Evolutionary conservation across 371 early-diverging fungal species (phyloP).

Genomic region (Dichotomocladium elegans): DNA sequence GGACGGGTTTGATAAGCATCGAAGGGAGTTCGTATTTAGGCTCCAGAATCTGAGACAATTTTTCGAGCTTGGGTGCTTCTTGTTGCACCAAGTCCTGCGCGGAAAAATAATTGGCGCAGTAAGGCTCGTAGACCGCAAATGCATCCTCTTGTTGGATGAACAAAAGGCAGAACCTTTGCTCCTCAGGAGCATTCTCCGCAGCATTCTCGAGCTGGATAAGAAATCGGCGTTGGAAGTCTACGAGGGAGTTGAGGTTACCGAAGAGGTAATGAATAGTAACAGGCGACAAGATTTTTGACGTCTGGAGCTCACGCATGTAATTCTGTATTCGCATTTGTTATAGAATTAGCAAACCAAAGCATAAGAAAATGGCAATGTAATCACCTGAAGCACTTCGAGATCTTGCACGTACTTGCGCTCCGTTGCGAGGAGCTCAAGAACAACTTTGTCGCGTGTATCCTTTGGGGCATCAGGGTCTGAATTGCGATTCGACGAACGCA

Average conservation of each 20-base stretch:
- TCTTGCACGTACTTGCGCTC: slow-evolving; percentile 92
- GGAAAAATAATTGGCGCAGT: slow-evolving; percentile 85
- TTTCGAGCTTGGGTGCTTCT: slow-evolving; percentile 46
- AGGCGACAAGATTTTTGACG: slow-evolving; percentile 59
- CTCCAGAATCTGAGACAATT: slow-evolving; percentile 69
- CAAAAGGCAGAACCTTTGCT: slow-evolving; percentile 87
- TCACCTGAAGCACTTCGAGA: slow-evolving; percentile 79
- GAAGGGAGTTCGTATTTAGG: slow-evolving; percentile 84
- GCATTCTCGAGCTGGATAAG: slow-evolving; percentile 87
- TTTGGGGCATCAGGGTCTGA: slow-evolving; percentile 59
- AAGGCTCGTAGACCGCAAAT: slow-evolving; percentile 90
- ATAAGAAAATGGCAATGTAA: no score
- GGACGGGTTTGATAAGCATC: slow-evolving; percentile 94
- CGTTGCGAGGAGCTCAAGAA: slow-evolving; percentile 89
- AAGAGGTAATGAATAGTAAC: slow-evolving; percentile 79
- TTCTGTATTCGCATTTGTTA: slow-evolving; percentile 20
- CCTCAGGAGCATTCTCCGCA: slow-evolving; percentile 62
- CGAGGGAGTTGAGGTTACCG: slow-evolving; percentile 85
- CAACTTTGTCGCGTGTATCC: slow-evolving; percentile 81
- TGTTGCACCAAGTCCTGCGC: slow-evolving; percentile 62
- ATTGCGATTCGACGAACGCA: slow-evolving; percentile 39
- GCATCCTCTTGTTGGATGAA: slow-evolving; percentile 77
- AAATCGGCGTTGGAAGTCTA: slow-evolving; percentile 96
- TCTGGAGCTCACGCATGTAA: slow-evolving; percentile 56
- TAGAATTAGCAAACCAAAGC: not conserved